Evolutionary conservation across 805 yeast genomes (phyloP).

Genomic region (Yamadazyma endophytica): DNA sequence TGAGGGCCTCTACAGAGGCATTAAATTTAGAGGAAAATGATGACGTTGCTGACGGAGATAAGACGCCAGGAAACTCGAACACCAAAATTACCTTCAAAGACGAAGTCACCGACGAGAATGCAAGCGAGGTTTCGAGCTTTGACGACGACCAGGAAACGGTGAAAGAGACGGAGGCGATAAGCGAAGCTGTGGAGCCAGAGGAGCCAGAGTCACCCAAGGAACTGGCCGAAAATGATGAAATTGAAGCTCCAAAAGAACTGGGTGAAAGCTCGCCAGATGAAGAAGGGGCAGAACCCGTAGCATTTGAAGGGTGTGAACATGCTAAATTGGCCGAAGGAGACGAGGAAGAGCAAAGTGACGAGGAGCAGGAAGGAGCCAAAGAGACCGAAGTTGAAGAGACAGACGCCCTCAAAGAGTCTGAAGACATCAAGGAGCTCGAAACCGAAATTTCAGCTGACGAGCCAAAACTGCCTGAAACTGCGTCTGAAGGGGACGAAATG

Average conservation of each 20-base stretch:
- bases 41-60: slow-evolving; percentile 22
- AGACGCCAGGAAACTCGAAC: slow-evolving; percentile 28
- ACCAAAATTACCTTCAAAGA: slow-evolving; percentile 26
- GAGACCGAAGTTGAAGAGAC: too few relatives aligned
- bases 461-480: too few relatives aligned
- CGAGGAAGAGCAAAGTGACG: too few relatives aligned
- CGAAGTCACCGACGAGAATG: slow-evolving; percentile 15
- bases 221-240: background rate
- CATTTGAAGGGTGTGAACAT: too few relatives aligned
- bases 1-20: background rate
- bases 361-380: background rate
- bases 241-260: slow-evolving; percentile 1
- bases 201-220: too few relatives aligned
- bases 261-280: too few relatives aligned
- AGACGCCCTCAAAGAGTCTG: slow-evolving; percentile 3
- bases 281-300: too few relatives aligned
- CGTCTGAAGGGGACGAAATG: too few relatives aligned
- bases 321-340: too few relatives aligned
- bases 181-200: background rate
- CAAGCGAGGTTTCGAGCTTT: slow-evolving; percentile 18
- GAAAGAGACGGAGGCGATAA: slow-evolving; percentile 14
- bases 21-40: background rate
- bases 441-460: too few relatives aligned
- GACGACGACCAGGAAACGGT: slow-evolving; percentile 30
- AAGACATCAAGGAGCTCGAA: too few relatives aligned